These are phyloP conservation scores for Cladorrhinum samala DNA, from an alignment of 495 filamentous ascomycete species.

Conservation along the genomic window DNA sequence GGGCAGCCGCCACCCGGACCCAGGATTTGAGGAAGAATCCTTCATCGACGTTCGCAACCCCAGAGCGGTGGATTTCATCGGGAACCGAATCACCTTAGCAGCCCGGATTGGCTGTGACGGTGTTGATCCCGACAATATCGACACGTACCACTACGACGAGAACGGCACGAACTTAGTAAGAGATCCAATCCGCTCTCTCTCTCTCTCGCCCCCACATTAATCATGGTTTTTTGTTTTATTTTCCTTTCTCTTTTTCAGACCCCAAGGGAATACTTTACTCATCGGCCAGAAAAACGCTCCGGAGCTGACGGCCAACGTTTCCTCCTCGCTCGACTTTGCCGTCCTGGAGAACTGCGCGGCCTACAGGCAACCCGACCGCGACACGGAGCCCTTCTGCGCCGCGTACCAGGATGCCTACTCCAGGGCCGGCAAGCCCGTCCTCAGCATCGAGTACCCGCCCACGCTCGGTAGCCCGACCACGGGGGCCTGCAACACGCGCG, in stretches of 20 bases:
- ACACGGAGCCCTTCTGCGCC: constrained; percentile 33
- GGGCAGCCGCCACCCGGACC: constrained; percentile 47
- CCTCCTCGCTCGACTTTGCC: constrained; percentile 54
- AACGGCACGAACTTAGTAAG: not conserved
- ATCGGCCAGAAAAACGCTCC: constrained; percentile 63
- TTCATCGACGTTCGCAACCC: constrained; percentile 56
- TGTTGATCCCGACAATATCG: constrained; percentile 67
- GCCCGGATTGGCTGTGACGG: constrained; percentile 57
- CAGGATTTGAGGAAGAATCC: constrained; percentile 58
- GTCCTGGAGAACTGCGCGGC: constrained; percentile 68
- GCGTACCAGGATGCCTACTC: constrained; percentile 49
- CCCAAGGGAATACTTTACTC: constrained; percentile 37
- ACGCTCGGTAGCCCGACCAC: not conserved
- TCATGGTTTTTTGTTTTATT: no score
- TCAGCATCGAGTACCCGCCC: constrained; percentile 63
- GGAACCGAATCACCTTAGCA: constrained; percentile 49
- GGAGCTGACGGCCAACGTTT: constrained; percentile 47
- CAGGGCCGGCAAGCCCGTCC: constrained; percentile 56
- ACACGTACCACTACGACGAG: constrained; percentile 49
- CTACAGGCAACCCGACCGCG: constrained; percentile 39
- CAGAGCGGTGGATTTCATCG: constrained; percentile 55
- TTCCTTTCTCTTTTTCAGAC: no score
- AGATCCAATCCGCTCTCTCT: constrained; percentile 35
- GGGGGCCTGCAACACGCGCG: constrained; percentile 25
- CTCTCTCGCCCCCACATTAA: no score